These are phyloP conservation scores for Coemansia sp. DNA, from an alignment of 192 early-diverging fungal species.

Conservation along the genomic window DNA sequence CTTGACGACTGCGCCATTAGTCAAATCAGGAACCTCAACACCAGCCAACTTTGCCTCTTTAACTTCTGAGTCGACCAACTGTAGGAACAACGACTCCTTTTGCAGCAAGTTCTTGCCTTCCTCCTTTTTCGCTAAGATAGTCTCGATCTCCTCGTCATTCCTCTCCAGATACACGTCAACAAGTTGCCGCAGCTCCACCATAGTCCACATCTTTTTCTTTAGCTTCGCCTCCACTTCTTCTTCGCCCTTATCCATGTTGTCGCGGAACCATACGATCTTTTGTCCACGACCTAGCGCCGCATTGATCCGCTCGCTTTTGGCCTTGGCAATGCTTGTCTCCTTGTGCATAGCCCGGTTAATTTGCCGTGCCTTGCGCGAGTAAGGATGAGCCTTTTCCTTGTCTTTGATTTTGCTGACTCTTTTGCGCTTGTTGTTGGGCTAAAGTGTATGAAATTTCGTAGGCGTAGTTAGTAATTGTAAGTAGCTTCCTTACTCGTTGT, in stretches of 20 bases:
- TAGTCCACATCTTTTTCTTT: constrained; percentile 46
- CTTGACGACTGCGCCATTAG: constrained; percentile 35
- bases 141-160: constrained; percentile 63
- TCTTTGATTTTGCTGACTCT: constrained; percentile 60
- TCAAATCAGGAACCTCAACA: constrained; percentile 47
- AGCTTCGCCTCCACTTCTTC: constrained; percentile 57
- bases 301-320: constrained; percentile 51
- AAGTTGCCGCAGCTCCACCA: constrained; percentile 18
- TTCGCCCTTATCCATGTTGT: constrained; percentile 56
- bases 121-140: constrained; percentile 42
- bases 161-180: constrained; percentile 60
- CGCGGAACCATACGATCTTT: constrained; percentile 68
- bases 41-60: constrained; percentile 42
- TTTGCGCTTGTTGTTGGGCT: constrained; percentile 65
- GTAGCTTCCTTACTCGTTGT: neutral
- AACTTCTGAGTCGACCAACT: constrained; percentile 23
- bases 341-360: constrained; percentile 64
- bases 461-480: neutral
- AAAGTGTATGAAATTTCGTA: neutral
- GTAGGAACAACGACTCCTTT: constrained; percentile 41
- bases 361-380: constrained; percentile 73
- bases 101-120: constrained; percentile 45
- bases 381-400: constrained; percentile 72
- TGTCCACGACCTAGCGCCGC: constrained; percentile 53
- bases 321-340: constrained; percentile 52